Percentiles rank a stretch among this genome's conserved stretches.
Conservation (phyloP, 805 yeast species). For the Zygoascus bituminiphila region DNA sequence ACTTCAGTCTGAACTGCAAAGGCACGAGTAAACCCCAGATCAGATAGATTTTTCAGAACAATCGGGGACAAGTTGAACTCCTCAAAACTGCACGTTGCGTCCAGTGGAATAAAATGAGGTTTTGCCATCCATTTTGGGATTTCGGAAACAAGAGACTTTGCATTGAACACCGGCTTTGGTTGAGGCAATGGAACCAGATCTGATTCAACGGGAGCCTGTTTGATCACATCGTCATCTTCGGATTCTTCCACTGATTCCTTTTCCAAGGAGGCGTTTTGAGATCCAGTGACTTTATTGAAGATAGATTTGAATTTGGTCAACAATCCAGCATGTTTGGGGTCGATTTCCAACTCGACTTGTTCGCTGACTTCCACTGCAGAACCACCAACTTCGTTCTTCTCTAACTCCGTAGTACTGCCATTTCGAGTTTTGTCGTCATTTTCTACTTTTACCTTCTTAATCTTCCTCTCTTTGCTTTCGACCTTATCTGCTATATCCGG, state of each 20-base stretch:
- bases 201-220: conserved; percentile 10
- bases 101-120: conserved; percentile 51
- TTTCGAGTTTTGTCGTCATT: conserved; percentile 5
- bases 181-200: conserved; percentile 65
- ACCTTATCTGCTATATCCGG: conserved; percentile 6
- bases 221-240: conserved; percentile 13
- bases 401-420: conserved; percentile 2
- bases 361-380: not conserved
- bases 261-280: not conserved
- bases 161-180: conserved; percentile 37
- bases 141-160: conserved; percentile 29
- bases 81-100: conserved; percentile 38
- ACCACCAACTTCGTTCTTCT: conserved; percentile 3
- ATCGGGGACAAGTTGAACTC: conserved; percentile 32
- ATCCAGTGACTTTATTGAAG: not conserved
- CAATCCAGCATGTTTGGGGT: conserved; percentile 42
- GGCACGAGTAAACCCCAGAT: conserved; percentile 44
- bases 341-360: conserved; percentile 11
- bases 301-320: conserved; percentile 42
- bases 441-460: conserved; percentile 3
- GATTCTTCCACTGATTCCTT: conserved; percentile 10
- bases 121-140: conserved; percentile 50
- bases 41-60: conserved; percentile 40
- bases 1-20: conserved; percentile 73
- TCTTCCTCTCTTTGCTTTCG: not conserved